These are phyloP conservation scores for Botryotinia globosa DNA, from an alignment of 2,329 filamentous ascomycete species.

Conservation along the genomic window DNA sequence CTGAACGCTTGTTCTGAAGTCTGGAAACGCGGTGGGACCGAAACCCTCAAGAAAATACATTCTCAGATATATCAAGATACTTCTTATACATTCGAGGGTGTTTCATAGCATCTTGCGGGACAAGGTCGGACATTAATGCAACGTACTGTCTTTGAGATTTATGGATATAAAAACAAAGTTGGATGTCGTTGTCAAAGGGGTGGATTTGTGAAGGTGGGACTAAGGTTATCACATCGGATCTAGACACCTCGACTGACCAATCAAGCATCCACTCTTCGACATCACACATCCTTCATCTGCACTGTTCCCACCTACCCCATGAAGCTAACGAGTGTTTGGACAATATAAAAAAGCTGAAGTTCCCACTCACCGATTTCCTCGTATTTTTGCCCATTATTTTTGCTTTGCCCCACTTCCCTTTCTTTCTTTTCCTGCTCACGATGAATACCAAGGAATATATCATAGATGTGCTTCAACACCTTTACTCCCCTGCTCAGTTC, in stretches of 20 bases:
- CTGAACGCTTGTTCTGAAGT: neutral
- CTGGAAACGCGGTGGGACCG: neutral
- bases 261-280: neutral
- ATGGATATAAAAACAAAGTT: neutral
- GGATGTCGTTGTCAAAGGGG: neutral
- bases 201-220: conserved; percentile 3
- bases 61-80: neutral
- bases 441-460: conserved; percentile 18
- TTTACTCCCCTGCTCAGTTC: conserved; percentile 51
- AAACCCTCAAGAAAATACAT: neutral
- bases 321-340: neutral
- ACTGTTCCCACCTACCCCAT: neutral
- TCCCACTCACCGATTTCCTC: neutral
- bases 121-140: no score
- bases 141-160: neutral
- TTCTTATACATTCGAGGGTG: neutral
- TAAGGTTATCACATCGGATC: neutral
- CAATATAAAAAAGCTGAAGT: neutral
- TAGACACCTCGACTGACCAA: conserved; percentile 1
- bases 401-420: neutral
- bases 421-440: neutral
- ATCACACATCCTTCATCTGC: neutral
- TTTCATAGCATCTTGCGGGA: neutral
- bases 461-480: conserved; percentile 24
- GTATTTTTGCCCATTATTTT: neutral